A percentile compares a stretch with the other conserved stretches of the same genome.
Evolutionary conservation across 306 rosid genomes (phyloP).

Genomic region (Trifolium repens): DNA sequence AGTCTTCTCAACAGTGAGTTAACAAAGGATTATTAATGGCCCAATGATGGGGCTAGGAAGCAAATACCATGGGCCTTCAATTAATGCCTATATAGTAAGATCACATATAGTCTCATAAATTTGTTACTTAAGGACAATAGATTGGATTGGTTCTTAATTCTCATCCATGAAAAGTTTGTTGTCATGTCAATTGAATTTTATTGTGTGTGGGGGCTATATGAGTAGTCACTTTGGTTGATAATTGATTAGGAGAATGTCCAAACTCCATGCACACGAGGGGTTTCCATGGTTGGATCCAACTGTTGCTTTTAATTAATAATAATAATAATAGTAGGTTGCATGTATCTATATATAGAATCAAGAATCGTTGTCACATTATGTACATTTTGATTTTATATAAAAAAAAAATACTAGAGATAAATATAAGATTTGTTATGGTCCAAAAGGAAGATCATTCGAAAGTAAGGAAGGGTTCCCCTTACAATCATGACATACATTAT

Average conservation of each 20-base stretch:
- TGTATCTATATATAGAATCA: neutral
- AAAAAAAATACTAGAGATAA: slow-evolving; percentile 3
- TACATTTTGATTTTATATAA: neutral
- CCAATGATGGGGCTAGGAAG: slow-evolving; percentile 31
- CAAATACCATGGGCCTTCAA: slow-evolving; percentile 27
- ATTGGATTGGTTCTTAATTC: slow-evolving; percentile 33
- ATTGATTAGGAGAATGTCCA: slow-evolving; percentile 50
- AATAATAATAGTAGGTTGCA: slow-evolving; percentile 14
- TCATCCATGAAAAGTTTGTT: slow-evolving; percentile 44
- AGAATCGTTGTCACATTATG: slow-evolving; percentile 16
- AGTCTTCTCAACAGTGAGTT: slow-evolving; percentile 24
- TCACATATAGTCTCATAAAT: slow-evolving; percentile 12
- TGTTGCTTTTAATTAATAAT: slow-evolving; percentile 39
- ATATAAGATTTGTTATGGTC: neutral
- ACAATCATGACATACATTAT: slow-evolving; percentile 11
- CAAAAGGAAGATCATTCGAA: neutral
- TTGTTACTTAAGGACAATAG: slow-evolving; percentile 33
- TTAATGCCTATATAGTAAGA: slow-evolving; percentile 40
- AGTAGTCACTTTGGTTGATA: neutral
- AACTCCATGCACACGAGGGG: slow-evolving; percentile 51
- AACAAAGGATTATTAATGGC: slow-evolving; percentile 20
- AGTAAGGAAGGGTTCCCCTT: slow-evolving; percentile 16
- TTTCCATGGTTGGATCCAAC: slow-evolving; percentile 61
- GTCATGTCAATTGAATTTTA: slow-evolving; percentile 46
- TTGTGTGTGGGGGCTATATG: slow-evolving; percentile 45